A percentile compares a stretch with the other conserved stretches of the same genome.
phyloP scores from a whole-genome alignment of 768 basidiomycete species.

The Guyanaporus albipodus region DNA sequence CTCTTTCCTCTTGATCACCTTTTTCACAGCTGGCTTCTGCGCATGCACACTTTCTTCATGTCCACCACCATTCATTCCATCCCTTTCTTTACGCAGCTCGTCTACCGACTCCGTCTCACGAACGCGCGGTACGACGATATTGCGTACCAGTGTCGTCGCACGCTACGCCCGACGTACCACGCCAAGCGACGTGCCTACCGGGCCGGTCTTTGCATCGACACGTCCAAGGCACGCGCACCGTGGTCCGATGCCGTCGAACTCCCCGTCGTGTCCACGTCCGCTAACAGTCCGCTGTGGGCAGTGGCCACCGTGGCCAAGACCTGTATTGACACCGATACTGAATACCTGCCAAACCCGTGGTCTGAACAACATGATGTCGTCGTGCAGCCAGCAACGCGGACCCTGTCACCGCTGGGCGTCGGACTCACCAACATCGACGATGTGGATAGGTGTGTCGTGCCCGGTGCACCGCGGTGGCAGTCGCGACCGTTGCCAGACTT shows the following conservation, averaged over 20 bases:
- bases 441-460: conserved; percentile 5
- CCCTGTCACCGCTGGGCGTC: conserved; percentile 6
- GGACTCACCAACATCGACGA: neutral
- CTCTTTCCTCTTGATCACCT: neutral
- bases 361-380: neutral
- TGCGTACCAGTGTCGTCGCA: conserved; percentile 37
- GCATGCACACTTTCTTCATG: neutral
- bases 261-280: conserved; percentile 18
- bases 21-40: neutral
- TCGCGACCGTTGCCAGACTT: conserved; percentile 17
- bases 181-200: conserved; percentile 45
- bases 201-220: conserved; percentile 45
- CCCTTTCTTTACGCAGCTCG: conserved; percentile 33
- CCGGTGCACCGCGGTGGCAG: conserved; percentile 23
- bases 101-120: conserved; percentile 38
- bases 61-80: conserved; percentile 1
- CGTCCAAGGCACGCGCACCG: conserved; percentile 33
- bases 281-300: neutral
- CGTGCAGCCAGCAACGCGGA: neutral
- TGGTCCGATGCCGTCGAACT: conserved; percentile 40
- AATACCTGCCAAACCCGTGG: neutral
- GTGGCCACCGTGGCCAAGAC: too few species aligned
- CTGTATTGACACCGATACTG: neutral
- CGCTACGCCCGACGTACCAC: conserved; percentile 38
- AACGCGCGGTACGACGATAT: conserved; percentile 40